phyloP scores from a whole-genome alignment of 106 monocot genomes.

The Amphibolis antarctica region DNA sequence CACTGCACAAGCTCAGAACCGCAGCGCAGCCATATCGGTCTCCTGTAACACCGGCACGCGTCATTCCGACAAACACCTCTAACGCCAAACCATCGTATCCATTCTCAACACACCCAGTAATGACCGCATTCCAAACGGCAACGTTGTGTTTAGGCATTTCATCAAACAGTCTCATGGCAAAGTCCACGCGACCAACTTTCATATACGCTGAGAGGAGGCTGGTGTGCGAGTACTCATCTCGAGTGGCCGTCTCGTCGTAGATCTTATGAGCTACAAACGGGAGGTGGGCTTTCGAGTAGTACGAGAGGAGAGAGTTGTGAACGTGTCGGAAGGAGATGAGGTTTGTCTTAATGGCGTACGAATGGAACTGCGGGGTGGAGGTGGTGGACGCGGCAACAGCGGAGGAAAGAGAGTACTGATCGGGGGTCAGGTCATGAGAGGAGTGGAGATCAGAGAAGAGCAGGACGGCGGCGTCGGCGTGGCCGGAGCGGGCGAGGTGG shows the following conservation, averaged over 20 bases:
- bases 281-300: constrained; percentile 24
- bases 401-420: not conserved
- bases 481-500: not conserved
- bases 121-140: constrained; percentile 24
- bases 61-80: constrained; percentile 21
- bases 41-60: constrained; percentile 6
- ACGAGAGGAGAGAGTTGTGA: constrained; percentile 31
- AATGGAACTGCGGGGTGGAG: not conserved
- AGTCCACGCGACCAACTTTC: constrained; percentile 5
- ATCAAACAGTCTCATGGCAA: constrained; percentile 26
- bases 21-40: constrained; percentile 22
- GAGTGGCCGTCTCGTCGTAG: constrained; percentile 12
- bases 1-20: constrained; percentile 18
- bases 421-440: not conserved
- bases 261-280: constrained; percentile 7
- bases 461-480: not conserved
- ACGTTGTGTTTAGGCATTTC: constrained; percentile 12
- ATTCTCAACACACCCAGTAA: constrained; percentile 14
- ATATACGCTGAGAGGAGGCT: constrained; percentile 24
- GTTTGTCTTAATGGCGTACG: not conserved
- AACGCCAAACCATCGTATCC: constrained; percentile 8
- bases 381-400: not conserved
- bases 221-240: constrained; percentile 26
- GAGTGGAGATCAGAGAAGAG: not conserved
- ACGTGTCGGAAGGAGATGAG: not conserved